phyloP scores from a whole-genome alignment of 768 basidiomycete species.

The Calocybe cyanea region DNA sequence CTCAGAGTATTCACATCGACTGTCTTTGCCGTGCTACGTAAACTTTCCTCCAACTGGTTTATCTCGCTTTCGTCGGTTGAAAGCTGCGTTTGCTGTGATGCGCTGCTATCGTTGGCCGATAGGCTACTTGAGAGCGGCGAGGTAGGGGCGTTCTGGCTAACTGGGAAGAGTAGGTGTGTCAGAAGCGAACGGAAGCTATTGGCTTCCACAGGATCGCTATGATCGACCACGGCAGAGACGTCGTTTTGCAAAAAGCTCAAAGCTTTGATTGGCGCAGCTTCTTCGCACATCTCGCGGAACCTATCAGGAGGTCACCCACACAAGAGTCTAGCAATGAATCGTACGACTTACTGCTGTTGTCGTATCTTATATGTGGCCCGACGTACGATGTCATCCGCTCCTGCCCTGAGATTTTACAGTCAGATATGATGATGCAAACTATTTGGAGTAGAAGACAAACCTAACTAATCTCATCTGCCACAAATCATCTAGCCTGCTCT shows the following conservation, averaged over 20 bases:
- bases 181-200: slow-evolving; percentile 62
- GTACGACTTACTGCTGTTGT: slow-evolving; percentile 59
- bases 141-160: slow-evolving; percentile 34
- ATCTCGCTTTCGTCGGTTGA: slow-evolving; percentile 32
- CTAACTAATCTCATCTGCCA: slow-evolving; percentile 71
- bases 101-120: slow-evolving; percentile 21
- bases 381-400: slow-evolving; percentile 59
- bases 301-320: slow-evolving; percentile 29
- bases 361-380: slow-evolving; percentile 62
- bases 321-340: neutral
- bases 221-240: slow-evolving; percentile 70
- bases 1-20: slow-evolving; percentile 16
- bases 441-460: slow-evolving; percentile 31
- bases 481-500: slow-evolving; percentile 67
- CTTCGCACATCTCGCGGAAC: slow-evolving; percentile 81
- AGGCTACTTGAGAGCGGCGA: slow-evolving; percentile 10
- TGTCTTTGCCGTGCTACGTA: slow-evolving; percentile 4
- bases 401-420: slow-evolving; percentile 41
- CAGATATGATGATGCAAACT: neutral
- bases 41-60: slow-evolving; percentile 40
- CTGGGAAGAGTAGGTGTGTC: slow-evolving; percentile 40
- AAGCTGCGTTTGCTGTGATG: slow-evolving; percentile 42
- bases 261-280: slow-evolving; percentile 55
- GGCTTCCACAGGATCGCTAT: slow-evolving; percentile 57
- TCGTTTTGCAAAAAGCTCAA: slow-evolving; percentile 68